Conservation (phyloP, 2,329 filamentous ascomycete species). For the Fusarium phyllophilum region DNA sequence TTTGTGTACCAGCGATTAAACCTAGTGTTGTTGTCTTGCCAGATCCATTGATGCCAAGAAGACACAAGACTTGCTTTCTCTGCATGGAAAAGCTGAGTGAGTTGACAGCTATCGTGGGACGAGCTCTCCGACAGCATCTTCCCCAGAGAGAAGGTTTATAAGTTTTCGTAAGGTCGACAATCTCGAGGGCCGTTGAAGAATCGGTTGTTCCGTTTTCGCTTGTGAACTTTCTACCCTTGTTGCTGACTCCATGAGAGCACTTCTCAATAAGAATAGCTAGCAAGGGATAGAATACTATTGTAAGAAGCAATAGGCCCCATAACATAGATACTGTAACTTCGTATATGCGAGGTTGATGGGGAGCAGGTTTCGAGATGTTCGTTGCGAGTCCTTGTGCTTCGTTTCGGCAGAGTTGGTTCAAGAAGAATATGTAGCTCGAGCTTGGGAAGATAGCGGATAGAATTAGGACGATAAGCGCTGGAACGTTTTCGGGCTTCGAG, state of each 20-base stretch:
- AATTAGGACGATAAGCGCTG: neutral
- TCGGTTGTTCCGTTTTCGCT: neutral
- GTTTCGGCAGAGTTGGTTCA: neutral
- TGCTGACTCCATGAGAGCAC: neutral
- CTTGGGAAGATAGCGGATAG: neutral
- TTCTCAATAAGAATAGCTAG: neutral
- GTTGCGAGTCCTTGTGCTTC: neutral
- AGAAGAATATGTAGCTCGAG: neutral
- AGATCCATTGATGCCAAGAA: conserved; percentile 84
- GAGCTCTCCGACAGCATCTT: neutral
- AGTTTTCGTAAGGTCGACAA: neutral
- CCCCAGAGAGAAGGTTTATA: neutral
- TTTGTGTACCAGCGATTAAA: conserved; percentile 78
- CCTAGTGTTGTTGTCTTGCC: conserved; percentile 87
- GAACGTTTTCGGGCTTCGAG: neutral
- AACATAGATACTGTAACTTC: neutral
- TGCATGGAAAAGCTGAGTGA: neutral
- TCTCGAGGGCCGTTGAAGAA: neutral
- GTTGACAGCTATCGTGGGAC: neutral
- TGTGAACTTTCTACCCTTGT: neutral
- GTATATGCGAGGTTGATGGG: neutral
- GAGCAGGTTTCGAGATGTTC: neutral
- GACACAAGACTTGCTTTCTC: conserved; percentile 68
- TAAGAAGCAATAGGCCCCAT: neutral
- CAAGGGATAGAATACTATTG: neutral